Evolutionary conservation across 2,329 filamentous ascomycete genomes (phyloP).

Genomic region (Xylariaceae sp.): DNA sequence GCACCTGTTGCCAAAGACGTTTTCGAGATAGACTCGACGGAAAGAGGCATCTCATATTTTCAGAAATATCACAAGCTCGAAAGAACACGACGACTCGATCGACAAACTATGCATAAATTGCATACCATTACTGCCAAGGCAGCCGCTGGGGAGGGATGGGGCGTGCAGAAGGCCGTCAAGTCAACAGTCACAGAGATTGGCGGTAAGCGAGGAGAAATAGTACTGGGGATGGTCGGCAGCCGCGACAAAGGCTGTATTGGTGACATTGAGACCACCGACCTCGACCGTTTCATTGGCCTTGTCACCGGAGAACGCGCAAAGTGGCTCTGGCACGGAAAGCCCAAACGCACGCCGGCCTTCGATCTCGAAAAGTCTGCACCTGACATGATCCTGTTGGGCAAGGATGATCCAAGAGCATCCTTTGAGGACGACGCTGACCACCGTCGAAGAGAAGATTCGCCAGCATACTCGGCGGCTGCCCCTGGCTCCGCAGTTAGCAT

Average conservation of each 20-base stretch:
- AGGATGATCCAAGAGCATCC: constrained; percentile 49
- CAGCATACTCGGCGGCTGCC: constrained; percentile 39
- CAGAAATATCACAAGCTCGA: constrained; percentile 83
- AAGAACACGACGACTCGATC: constrained; percentile 72
- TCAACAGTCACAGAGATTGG: constrained; percentile 90
- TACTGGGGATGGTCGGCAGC: constrained; percentile 87
- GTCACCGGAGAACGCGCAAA: constrained; percentile 78
- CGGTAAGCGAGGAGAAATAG: constrained; percentile 88
- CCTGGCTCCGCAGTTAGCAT: constrained; percentile 43
- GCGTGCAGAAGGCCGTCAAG: constrained; percentile 88
- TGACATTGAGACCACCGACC: constrained; percentile 86
- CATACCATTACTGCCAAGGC: constrained; percentile 85
- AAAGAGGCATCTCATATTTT: constrained; percentile 78
- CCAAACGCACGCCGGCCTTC: constrained; percentile 55
- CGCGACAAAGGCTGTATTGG: constrained; percentile 85
- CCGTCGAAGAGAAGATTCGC: constrained; percentile 42
- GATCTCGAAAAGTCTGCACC: constrained; percentile 42
- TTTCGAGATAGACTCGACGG: constrained; percentile 78
- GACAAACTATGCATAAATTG: constrained; percentile 73
- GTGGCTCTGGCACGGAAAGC: constrained; percentile 93
- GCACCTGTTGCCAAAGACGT: constrained; percentile 84
- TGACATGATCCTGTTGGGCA: constrained; percentile 48
- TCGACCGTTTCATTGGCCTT: constrained; percentile 74
- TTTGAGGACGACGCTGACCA: constrained; percentile 47
- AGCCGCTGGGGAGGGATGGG: constrained; percentile 83